Conservation (phyloP, 2,329 filamentous ascomycete species). For the Trichophyton schoenleinii region DNA sequence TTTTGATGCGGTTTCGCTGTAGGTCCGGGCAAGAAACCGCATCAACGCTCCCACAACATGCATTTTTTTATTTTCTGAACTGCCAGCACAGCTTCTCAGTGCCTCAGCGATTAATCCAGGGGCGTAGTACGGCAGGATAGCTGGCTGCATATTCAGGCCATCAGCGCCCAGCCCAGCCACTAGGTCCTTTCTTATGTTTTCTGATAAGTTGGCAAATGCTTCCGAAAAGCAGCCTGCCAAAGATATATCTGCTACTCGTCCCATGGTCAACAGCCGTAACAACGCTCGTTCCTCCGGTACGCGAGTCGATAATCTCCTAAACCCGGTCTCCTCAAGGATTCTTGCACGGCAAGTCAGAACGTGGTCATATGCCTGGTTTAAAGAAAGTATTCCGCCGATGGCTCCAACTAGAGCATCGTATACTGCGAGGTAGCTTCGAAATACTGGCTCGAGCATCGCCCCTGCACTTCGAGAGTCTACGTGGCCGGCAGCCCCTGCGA, state of each 20-base stretch:
- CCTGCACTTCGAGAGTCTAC: not conserved
- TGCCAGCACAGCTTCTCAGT: not conserved
- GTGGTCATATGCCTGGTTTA: not conserved
- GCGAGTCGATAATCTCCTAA: not conserved
- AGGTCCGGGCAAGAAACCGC: not conserved
- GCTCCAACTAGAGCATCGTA: not conserved
- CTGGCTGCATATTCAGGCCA: not conserved
- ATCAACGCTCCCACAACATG: not conserved
- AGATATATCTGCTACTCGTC: not conserved
- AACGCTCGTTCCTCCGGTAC: not conserved
- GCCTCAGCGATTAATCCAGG: slow-evolving; percentile 1
- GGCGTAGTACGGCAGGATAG: not conserved
- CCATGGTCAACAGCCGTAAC: slow-evolving; percentile 1
- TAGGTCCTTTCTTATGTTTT: not conserved
- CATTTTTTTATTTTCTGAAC: not conserved
- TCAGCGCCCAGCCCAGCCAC: not conserved
- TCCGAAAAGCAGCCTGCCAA: not conserved
- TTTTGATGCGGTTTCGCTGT: not conserved
- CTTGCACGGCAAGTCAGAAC: not conserved
- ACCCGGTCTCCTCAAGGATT: not conserved
- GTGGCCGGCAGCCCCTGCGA: not conserved
- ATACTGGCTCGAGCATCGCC: not conserved
- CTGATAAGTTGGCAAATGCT: not conserved
- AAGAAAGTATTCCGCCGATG: not conserved
- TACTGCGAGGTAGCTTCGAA: slow-evolving; percentile 1